phyloP scores from a whole-genome alignment of 148 eudicot species.

The Selenicereus undatus region DNA sequence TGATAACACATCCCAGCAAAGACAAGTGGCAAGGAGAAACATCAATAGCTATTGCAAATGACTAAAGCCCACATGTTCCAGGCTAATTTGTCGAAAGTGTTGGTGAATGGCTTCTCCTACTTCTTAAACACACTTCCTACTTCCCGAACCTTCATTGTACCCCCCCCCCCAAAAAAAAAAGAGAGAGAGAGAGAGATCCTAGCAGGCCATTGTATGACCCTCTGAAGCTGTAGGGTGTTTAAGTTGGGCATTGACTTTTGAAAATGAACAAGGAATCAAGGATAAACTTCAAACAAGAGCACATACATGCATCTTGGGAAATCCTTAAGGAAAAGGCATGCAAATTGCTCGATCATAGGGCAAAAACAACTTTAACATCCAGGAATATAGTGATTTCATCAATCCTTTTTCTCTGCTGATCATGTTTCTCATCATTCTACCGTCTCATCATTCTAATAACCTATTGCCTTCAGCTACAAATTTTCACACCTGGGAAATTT shows the following conservation, averaged over 20 bases:
- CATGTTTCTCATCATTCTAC: background rate
- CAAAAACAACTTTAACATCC: background rate
- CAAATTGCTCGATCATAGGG: background rate
- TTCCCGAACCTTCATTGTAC: background rate
- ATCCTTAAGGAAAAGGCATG: background rate
- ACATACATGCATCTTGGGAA: background rate
- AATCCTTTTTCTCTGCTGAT: background rate
- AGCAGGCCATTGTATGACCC: background rate
- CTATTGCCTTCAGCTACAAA: background rate
- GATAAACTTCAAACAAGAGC: background rate
- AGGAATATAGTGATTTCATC: background rate
- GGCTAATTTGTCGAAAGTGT: background rate
- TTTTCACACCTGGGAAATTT: background rate
- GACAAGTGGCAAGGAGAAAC: background rate
- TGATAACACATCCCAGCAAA: background rate
- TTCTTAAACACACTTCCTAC: background rate
- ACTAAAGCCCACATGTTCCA: too few species aligned
- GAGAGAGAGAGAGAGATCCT: background rate
- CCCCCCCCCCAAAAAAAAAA: background rate
- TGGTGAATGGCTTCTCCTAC: background rate
- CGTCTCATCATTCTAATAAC: background rate
- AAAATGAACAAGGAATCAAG: background rate
- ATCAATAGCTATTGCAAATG: background rate
- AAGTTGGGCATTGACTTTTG: background rate
- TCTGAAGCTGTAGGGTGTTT: background rate